Conservation (phyloP, 2,329 filamentous ascomycete species). For the Rugonectria rugulosa region DNA sequence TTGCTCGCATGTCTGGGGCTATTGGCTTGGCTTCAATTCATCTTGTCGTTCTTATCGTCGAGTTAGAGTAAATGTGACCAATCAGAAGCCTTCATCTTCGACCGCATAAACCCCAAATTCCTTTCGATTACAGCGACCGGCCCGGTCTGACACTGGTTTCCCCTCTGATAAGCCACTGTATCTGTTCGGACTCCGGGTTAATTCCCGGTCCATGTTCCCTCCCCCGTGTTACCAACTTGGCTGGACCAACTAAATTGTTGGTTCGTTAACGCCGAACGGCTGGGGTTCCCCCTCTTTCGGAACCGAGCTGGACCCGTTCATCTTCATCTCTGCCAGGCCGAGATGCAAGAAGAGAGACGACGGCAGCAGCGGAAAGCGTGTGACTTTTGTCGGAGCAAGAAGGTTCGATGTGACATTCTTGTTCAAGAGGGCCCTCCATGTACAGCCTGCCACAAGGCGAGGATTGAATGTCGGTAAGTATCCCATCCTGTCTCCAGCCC, state of each 20-base stretch:
- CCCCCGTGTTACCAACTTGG: not conserved
- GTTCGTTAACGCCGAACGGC: not conserved
- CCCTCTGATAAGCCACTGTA: not conserved
- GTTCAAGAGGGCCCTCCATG: conserved; percentile 26
- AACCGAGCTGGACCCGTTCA: not conserved
- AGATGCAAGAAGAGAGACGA: conserved; percentile 36
- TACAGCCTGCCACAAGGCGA: conserved; percentile 36
- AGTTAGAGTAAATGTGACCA: not conserved
- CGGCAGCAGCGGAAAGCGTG: conserved; percentile 38
- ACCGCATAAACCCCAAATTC: no score
- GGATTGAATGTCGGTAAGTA: conserved; percentile 36
- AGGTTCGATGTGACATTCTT: conserved; percentile 37
- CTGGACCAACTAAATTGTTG: not conserved
- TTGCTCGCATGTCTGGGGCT: not conserved
- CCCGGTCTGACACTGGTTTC: not conserved
- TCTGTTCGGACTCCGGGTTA: not conserved
- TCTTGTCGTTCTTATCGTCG: not conserved
- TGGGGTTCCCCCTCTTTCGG: not conserved
- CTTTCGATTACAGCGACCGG: not conserved
- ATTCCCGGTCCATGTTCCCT: not conserved
- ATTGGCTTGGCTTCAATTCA: not conserved
- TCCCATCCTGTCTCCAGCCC: not conserved
- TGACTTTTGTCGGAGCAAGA: conserved; percentile 36
- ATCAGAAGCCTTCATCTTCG: no score
- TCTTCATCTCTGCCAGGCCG: not conserved